A percentile compares a stretch with the other conserved stretches of the same genome.
These are phyloP conservation scores for Fusarium sp. DNA, from an alignment of 2,329 filamentous ascomycete genomes.

Conservation along the genomic window DNA sequence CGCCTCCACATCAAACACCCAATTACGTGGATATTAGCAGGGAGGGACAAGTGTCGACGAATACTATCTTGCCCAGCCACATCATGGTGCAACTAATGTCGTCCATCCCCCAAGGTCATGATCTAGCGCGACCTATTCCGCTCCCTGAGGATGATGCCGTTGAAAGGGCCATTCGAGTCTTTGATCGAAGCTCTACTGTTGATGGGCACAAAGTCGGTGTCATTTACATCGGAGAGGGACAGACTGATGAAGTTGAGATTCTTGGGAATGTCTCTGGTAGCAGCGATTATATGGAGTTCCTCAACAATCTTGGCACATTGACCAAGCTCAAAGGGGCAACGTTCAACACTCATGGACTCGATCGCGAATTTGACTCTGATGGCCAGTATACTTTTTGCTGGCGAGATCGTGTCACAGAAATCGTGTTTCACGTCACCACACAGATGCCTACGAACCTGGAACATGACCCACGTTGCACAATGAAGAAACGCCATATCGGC, in stretches of 20 bases:
- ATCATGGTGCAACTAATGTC: conserved; percentile 75
- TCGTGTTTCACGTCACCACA: conserved; percentile 94
- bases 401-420: conserved; percentile 93
- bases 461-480: conserved; percentile 76
- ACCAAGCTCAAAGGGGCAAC: conserved; percentile 82
- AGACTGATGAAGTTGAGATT: conserved; percentile 84
- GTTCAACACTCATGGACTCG: conserved; percentile 93
- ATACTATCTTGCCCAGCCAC: conserved; percentile 76
- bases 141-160: conserved; percentile 76
- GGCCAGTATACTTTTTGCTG: conserved; percentile 92
- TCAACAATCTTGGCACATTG: conserved; percentile 82
- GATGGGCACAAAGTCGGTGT: conserved; percentile 97
- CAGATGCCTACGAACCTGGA: conserved; percentile 94
- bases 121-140: conserved; percentile 74
- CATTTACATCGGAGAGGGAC: conserved; percentile 89
- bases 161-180: conserved; percentile 77
- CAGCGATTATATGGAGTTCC: conserved; percentile 85
- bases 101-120: conserved; percentile 66
- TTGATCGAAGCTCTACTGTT: conserved; percentile 88
- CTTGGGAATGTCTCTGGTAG: conserved; percentile 88
- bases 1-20: conserved; percentile 64
- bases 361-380: conserved; percentile 79
- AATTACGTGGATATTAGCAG: conserved; percentile 58
- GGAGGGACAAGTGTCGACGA: conserved; percentile 63
- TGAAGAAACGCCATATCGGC: conserved; percentile 94